Conservation (phyloP, 768 basidiomycete species). For the Imleria badia region DNA sequence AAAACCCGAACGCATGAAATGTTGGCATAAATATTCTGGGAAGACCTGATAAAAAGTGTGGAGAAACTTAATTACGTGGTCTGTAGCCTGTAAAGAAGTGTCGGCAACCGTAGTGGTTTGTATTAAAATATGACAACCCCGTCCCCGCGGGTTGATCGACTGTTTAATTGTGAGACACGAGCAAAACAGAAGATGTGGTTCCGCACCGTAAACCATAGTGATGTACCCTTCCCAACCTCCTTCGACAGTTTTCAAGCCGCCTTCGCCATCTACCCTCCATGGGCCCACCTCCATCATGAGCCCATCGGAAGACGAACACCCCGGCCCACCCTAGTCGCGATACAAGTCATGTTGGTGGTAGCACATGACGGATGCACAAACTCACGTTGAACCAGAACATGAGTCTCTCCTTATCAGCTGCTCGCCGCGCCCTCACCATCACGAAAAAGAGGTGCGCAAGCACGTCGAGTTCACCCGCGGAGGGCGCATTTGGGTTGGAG, state of each 20-base stretch:
- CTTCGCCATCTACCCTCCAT: conserved; percentile 73
- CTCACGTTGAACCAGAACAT: conserved; percentile 97
- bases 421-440: conserved; percentile 80
- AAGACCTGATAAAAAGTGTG: conserved; percentile 88
- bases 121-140: conserved; percentile 87
- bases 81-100: conserved; percentile 52
- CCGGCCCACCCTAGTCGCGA: conserved; percentile 78
- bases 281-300: conserved; percentile 99
- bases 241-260: conserved; percentile 68
- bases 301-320: conserved; percentile 96
- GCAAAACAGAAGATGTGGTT: conserved; percentile 3
- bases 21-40: conserved; percentile 64
- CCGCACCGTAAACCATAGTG: conserved; percentile 86
- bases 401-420: conserved; percentile 86
- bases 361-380: background rate
- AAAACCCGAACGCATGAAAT: conserved; percentile 54
- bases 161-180: conserved; percentile 34
- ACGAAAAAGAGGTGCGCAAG: conserved; percentile 87
- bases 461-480: conserved; percentile 54
- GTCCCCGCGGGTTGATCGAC: conserved; percentile 99
- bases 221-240: conserved; percentile 99
- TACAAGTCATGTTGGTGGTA: background rate
- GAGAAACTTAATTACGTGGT: conserved; percentile 81
- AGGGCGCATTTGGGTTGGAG: conserved; percentile 64
- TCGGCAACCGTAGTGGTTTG: conserved; percentile 58